A percentile compares a stretch with the other conserved stretches of the same genome.
These are phyloP conservation scores for Hanseniaspora uvarum DNA, from an alignment of 1,139 yeast genomes.

Conservation along the genomic window DNA sequence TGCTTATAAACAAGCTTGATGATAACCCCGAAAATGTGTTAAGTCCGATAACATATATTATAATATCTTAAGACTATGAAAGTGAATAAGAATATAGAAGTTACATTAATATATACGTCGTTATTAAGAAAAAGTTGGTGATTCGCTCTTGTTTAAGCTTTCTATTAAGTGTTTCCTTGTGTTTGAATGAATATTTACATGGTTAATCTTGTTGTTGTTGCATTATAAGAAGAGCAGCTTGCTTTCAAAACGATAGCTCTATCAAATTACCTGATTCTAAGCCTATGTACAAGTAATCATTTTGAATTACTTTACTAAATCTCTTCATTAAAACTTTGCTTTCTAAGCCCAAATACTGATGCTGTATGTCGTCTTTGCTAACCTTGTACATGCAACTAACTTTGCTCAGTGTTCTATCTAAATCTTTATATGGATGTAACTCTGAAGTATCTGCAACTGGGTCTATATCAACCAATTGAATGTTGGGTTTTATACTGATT, in stretches of 20 bases:
- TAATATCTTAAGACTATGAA: no score
- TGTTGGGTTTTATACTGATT: conserved; percentile 8
- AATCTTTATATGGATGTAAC: conserved; percentile 2
- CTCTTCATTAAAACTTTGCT: conserved; percentile 11
- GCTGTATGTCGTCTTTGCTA: not conserved
- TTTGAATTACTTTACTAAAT: not conserved
- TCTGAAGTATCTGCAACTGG: conserved; percentile 7
- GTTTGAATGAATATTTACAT: no score
- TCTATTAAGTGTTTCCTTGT: no score
- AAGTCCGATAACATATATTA: no score
- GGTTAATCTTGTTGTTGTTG: no score
- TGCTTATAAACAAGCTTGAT: no score
- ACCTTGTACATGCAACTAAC: not conserved
- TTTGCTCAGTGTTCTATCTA: conserved; percentile 3
- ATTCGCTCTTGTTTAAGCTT: no score
- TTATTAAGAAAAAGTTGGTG: no score
- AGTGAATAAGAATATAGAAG: no score
- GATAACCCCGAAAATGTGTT: not conserved
- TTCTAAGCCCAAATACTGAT: not conserved
- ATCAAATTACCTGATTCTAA: conserved; percentile 6
- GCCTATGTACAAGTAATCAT: conserved; percentile 2
- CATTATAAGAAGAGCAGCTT: no score
- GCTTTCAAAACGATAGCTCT: not conserved
- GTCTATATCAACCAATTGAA: conserved; percentile 15
- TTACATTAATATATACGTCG: no score